Percentiles rank a stretch among this genome's conserved stretches.
These are phyloP conservation scores for Rhazya stricta DNA, from an alignment of 257 asterid genomes.

Conservation along the genomic window DNA sequence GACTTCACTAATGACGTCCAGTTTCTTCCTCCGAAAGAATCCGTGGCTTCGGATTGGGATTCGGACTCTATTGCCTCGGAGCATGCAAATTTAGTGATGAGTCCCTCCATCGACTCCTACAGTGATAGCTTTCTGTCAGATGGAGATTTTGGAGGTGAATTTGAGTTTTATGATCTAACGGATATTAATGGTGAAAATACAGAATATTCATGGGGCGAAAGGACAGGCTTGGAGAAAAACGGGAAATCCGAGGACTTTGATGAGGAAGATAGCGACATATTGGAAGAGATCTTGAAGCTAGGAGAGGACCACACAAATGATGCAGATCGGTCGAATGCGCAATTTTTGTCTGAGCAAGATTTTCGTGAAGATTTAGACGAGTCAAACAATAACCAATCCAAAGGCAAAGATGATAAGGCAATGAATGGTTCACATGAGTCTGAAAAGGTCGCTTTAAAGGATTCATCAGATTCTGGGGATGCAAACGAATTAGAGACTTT, in stretches of 20 bases:
- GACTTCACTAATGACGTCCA: slow-evolving; percentile 21
- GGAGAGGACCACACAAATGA: slow-evolving; percentile 24
- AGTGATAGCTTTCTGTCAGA: slow-evolving; percentile 53
- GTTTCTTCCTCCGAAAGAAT: slow-evolving; percentile 18
- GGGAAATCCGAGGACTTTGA: slow-evolving; percentile 25
- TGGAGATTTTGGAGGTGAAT: slow-evolving; percentile 46
- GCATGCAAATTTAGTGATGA: slow-evolving; percentile 26
- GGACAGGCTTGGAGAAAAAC: slow-evolving; percentile 25
- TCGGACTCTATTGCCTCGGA: slow-evolving; percentile 34
- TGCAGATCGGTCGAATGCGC: slow-evolving; percentile 12
- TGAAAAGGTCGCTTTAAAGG: slow-evolving; percentile 29
- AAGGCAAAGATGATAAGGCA: slow-evolving; percentile 11
- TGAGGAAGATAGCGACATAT: slow-evolving; percentile 37
- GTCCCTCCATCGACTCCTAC: slow-evolving; percentile 30
- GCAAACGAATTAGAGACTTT: slow-evolving; percentile 57
- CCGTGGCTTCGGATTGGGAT: slow-evolving; percentile 27
- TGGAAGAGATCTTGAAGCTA: slow-evolving; percentile 35
- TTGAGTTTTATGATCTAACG: slow-evolving; percentile 16
- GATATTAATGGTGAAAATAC: slow-evolving; percentile 18
- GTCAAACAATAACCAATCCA: slow-evolving; percentile 1
- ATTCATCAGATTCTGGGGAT: slow-evolving; percentile 33
- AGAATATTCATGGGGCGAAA: slow-evolving; percentile 17
- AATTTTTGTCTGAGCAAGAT: slow-evolving; percentile 37
- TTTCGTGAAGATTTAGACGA: slow-evolving; percentile 25
- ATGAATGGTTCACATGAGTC: slow-evolving; percentile 17